Conservation (phyloP, 371 early-diverging fungal species). For the Rhizopus delemar region DNA sequence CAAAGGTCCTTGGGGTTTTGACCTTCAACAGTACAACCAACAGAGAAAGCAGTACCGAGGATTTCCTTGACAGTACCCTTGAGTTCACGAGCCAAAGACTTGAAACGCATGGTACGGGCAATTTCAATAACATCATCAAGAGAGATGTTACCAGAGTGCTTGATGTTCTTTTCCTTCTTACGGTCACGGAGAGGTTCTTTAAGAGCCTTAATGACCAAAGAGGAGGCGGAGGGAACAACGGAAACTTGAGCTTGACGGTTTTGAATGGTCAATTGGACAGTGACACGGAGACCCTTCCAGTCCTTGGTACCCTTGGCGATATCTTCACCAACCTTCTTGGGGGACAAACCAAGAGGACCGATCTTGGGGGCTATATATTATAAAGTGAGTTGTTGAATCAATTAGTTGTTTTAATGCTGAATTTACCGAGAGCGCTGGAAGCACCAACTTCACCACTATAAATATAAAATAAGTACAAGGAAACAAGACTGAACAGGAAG, state of each 20-base stretch:
- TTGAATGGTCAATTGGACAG: constrained; percentile 95
- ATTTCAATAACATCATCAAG: constrained; percentile 90
- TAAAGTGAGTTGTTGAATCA: background rate
- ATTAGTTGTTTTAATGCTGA: background rate
- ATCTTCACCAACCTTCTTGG: constrained; percentile 99
- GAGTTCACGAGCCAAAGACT: constrained; percentile 81
- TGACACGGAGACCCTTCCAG: constrained; percentile 97
- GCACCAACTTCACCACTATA: constrained; percentile 79
- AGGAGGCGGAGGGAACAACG: constrained; percentile 93
- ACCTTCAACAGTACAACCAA: constrained; percentile 82
- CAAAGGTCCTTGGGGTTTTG: constrained; percentile 27
- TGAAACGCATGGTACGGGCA: constrained; percentile 89
- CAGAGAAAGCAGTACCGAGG: constrained; percentile 93
- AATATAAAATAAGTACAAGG: background rate
- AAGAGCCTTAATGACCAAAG: constrained; percentile 95
- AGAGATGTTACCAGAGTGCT: constrained; percentile 87
- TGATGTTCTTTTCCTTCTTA: constrained; percentile 99
- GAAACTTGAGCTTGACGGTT: constrained; percentile 98
- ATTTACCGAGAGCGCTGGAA: constrained; percentile 86
- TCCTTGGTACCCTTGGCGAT: constrained; percentile 95
- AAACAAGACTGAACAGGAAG: background rate
- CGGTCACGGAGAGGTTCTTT: constrained; percentile 97
- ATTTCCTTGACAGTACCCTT: constrained; percentile 96
- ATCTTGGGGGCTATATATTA: constrained; percentile 82
- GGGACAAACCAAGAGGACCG: constrained; percentile 99